Conservation (phyloP, 331 rosid genomes). For the Rosa hybrid region DNA sequence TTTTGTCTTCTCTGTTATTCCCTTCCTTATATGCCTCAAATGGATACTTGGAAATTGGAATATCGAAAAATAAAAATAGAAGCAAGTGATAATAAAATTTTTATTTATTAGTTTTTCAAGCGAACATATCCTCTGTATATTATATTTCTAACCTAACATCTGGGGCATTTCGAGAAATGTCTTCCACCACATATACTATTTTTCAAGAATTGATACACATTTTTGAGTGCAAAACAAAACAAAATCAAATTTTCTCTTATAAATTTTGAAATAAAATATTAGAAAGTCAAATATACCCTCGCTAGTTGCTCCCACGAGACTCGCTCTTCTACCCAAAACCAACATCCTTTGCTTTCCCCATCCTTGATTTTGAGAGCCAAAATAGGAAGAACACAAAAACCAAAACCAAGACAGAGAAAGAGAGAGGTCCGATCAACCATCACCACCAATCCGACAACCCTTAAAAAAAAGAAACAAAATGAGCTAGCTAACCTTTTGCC, state of each 20-base stretch:
- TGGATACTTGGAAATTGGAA: too few relatives aligned
- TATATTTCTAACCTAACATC: too few relatives aligned
- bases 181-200: too few relatives aligned
- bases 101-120: too few relatives aligned
- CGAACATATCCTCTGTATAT: too few relatives aligned
- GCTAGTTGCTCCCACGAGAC: constrained; percentile 22
- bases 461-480: background rate
- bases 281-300: background rate
- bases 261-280: too few relatives aligned
- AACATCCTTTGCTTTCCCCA: background rate
- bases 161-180: too few relatives aligned
- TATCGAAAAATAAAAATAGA: too few relatives aligned
- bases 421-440: constrained; percentile 2
- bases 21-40: too few relatives aligned
- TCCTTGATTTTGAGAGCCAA: background rate
- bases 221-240: background rate
- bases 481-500: background rate
- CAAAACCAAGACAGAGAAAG: background rate
- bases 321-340: constrained; percentile 19
- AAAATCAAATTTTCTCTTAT: background rate
- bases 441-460: constrained; percentile 7
- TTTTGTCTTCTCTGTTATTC: background rate
- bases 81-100: too few relatives aligned
- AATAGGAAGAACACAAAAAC: background rate
- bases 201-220: background rate